These are phyloP conservation scores for Gossypium rotundifolium DNA, from an alignment of 345 rosid genomes.

Conservation along the genomic window DNA sequence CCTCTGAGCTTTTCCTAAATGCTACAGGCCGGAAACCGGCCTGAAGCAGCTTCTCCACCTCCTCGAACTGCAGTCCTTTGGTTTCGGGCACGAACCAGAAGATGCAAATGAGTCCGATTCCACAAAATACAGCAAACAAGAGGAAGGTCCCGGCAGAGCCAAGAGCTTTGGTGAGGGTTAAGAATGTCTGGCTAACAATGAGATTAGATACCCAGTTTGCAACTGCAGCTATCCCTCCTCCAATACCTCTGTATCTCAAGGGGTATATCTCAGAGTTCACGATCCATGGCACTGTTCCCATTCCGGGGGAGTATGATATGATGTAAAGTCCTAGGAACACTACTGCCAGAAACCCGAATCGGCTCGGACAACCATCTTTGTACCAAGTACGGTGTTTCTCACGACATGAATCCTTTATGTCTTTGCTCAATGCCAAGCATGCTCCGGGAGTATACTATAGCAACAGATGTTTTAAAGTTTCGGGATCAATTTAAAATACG, in stretches of 20 bases:
- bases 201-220: slow-evolving; percentile 75
- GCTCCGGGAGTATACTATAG: slow-evolving; percentile 65
- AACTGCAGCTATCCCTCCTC: slow-evolving; percentile 81
- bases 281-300: slow-evolving; percentile 93
- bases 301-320: slow-evolving; percentile 65
- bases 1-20: too few relatives aligned
- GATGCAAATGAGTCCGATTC: slow-evolving; percentile 40
- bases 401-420: slow-evolving; percentile 24
- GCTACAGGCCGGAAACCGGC: slow-evolving; percentile 45
- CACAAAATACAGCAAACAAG: slow-evolving; percentile 51
- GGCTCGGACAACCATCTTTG: slow-evolving; percentile 74
- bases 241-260: slow-evolving; percentile 67
- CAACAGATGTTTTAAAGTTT: not conserved
- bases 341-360: slow-evolving; percentile 60
- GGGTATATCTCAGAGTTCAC: slow-evolving; percentile 94
- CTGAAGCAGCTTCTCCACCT: slow-evolving; percentile 61
- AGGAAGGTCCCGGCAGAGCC: slow-evolving; percentile 60
- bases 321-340: slow-evolving; percentile 67
- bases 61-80: slow-evolving; percentile 74
- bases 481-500: too few relatives aligned
- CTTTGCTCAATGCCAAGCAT: slow-evolving; percentile 38
- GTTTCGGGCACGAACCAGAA: slow-evolving; percentile 77
- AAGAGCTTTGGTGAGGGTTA: slow-evolving; percentile 48
- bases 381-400: slow-evolving; percentile 38
- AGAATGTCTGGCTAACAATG: slow-evolving; percentile 56